Conservation (phyloP, 768 basidiomycete genomes). For the Xerocomellus amylosporus region DNA sequence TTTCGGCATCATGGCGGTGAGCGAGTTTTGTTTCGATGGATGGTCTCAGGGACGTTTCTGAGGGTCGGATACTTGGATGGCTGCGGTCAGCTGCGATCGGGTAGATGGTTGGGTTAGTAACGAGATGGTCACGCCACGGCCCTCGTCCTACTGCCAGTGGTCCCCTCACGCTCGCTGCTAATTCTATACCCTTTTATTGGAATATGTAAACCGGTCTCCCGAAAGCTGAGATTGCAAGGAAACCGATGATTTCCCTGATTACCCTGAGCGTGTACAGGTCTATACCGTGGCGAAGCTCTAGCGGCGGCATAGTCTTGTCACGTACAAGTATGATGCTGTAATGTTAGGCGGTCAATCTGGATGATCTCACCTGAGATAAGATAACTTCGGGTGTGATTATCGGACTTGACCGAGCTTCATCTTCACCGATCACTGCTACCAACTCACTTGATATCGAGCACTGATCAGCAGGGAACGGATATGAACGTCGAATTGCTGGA, state of each 20-base stretch:
- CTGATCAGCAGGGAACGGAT: background rate
- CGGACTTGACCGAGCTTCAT: background rate
- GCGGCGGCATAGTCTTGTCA: too few relatives aligned
- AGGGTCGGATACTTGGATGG: background rate
- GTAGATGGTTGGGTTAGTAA: background rate
- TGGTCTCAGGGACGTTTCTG: background rate
- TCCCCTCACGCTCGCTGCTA: background rate
- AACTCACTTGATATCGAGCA: background rate
- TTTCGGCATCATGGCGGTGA: background rate
- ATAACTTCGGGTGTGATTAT: background rate
- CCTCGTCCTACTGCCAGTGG: too few relatives aligned
- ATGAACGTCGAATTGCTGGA: slow-evolving; percentile 40
- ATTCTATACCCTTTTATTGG: background rate
- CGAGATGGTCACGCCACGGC: background rate
- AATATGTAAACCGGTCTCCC: background rate
- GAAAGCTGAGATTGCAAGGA: background rate
- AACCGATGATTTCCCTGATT: background rate
- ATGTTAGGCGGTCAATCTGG: too few relatives aligned
- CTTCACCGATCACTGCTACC: background rate
- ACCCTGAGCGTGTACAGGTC: background rate
- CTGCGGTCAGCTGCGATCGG: background rate
- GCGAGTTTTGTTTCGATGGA: background rate
- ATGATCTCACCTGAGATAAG: slow-evolving; percentile 4
- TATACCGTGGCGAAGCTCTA: too few relatives aligned
- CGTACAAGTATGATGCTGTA: too few relatives aligned